Evolutionary conservation across 2,329 filamentous ascomycete species (phyloP), one percentile per base, ranked within the genome.

Genomic region (Xylaria sp.): DNA sequence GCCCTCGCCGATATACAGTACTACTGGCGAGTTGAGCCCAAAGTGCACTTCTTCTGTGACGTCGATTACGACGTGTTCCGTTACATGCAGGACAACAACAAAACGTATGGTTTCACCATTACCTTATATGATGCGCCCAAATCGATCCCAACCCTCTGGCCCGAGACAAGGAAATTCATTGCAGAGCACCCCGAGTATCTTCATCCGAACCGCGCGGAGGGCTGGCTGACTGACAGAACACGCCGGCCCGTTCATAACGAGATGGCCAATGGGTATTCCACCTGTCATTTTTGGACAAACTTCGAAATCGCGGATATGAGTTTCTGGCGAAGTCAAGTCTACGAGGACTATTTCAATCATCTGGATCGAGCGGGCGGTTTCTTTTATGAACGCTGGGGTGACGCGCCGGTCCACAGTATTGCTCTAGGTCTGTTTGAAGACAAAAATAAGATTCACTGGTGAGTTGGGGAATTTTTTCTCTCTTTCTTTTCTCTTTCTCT

Each of bases 251-350:
- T 93, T 15, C 92, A 97, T 80, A 93, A 93, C 77, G 79, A 86
- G 63, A 89, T 90, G 71, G 95, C 95, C 6, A 92, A 97, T 76
- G 96, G 96, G 40, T 99, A 97, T 84, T 97, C 93, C 40, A 98
- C 96, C 2, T 99, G 96, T 80, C 96, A 99, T 81, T 99, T 99
- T 85, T 99, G 96, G 96, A 96, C 91, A 76, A 99, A 99, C 81
- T 99, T 99, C 76, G 96, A 99, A 81, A 95, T 99, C 75, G 95
- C 88, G 56, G 93, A 97, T 80, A 88, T 99, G 87, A 88, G 88
- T 71, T 97, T 99, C 81, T 99, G 94, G 93, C 86, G 96, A 58
- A 93, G 93, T 77, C 89, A 94, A 79, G 87, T 89, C 54, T 99
- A 99, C 78, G 92, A 97, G 78, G 94, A 97, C 71, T 99, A 97